Conservation (phyloP, 2,329 filamentous ascomycete genomes). For the Cladosporium sp. region DNA sequence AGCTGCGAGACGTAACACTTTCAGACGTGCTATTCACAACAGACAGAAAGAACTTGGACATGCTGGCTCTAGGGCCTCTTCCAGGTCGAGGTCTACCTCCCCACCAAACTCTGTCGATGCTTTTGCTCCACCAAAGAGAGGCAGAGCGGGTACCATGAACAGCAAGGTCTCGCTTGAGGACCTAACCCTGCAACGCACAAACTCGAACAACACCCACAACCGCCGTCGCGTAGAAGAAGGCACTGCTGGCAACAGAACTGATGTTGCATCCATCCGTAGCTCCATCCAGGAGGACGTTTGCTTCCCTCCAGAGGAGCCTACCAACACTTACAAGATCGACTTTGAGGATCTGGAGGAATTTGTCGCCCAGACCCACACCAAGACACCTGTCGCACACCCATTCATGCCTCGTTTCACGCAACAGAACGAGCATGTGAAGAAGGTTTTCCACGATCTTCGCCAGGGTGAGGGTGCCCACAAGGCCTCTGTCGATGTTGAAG, state of each 20-base stretch:
- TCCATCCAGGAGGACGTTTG: conserved; percentile 84
- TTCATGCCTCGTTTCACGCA: conserved; percentile 31
- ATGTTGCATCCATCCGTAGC: conserved; percentile 61
- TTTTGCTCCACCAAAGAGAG: conserved; percentile 85
- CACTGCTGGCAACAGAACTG: conserved; percentile 54
- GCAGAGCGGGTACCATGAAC: conserved; percentile 66
- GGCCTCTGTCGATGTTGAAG: conserved; percentile 21
- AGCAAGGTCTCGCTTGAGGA: conserved; percentile 55
- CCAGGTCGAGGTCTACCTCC: conserved; percentile 66
- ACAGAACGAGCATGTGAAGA: conserved; percentile 29
- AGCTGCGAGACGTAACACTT: conserved; percentile 39
- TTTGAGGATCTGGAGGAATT: conserved; percentile 94
- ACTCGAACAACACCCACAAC: conserved; percentile 62
- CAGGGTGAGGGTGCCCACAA: conserved; percentile 20
- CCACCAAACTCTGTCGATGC: conserved; percentile 97
- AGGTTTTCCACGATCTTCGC: conserved; percentile 61
- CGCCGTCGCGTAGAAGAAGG: conserved; percentile 55
- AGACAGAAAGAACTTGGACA: conserved; percentile 18
- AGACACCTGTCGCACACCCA: conserved; percentile 43
- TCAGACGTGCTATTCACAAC: conserved; percentile 35
- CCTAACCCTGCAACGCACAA: conserved; percentile 62
- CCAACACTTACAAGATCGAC: conserved; percentile 77
- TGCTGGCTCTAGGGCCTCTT: conserved; percentile 26
- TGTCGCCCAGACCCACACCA: conserved; percentile 57
- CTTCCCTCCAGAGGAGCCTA: conserved; percentile 76